Percentiles rank a stretch among this genome's conserved stretches.
Evolutionary conservation across 768 basidiomycete species (phyloP).

Genomic region (Naganishia onofrii): DNA sequence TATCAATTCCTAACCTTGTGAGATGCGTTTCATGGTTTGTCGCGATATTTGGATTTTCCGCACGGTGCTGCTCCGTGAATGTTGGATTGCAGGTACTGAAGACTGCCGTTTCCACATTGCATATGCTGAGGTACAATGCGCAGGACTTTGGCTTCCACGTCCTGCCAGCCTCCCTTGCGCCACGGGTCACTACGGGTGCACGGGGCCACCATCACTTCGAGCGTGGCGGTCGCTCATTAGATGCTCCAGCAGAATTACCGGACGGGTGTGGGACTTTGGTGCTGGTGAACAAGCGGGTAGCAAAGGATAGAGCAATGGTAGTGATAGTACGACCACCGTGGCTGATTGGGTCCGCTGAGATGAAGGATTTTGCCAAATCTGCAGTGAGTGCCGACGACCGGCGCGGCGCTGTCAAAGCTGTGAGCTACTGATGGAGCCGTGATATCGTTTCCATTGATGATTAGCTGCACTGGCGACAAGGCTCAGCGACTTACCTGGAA

Average conservation of each 20-base stretch:
- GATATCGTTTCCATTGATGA: neutral
- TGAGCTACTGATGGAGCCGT: neutral
- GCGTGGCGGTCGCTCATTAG: neutral
- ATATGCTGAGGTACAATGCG: slow-evolving; percentile 48
- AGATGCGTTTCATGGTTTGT: neutral
- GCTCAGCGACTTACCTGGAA: slow-evolving; percentile 23
- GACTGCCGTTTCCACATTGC: slow-evolving; percentile 45
- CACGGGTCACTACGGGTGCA: slow-evolving; percentile 5
- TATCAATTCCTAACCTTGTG: neutral
- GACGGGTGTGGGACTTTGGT: slow-evolving; percentile 50
- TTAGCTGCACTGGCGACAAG: slow-evolving; percentile 27
- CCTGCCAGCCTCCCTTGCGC: slow-evolving; percentile 25
- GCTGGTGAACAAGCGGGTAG: slow-evolving; percentile 41
- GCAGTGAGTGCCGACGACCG: slow-evolving; percentile 6
- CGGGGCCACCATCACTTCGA: slow-evolving; percentile 29
- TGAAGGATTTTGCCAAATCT: slow-evolving; percentile 42
- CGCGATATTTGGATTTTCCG: neutral
- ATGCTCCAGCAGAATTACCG: slow-evolving; percentile 28
- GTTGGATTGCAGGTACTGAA: slow-evolving; percentile 38
- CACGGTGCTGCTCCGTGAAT: neutral
- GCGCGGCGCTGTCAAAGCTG: too few species aligned
- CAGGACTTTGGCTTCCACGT: slow-evolving; percentile 46
- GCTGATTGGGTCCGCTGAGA: slow-evolving; percentile 38
- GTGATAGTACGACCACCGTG: slow-evolving; percentile 46
- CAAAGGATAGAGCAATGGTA: slow-evolving; percentile 44